phyloP scores from a whole-genome alignment of 2,329 filamentous ascomycete species.

The Xylariaceae sp. region DNA sequence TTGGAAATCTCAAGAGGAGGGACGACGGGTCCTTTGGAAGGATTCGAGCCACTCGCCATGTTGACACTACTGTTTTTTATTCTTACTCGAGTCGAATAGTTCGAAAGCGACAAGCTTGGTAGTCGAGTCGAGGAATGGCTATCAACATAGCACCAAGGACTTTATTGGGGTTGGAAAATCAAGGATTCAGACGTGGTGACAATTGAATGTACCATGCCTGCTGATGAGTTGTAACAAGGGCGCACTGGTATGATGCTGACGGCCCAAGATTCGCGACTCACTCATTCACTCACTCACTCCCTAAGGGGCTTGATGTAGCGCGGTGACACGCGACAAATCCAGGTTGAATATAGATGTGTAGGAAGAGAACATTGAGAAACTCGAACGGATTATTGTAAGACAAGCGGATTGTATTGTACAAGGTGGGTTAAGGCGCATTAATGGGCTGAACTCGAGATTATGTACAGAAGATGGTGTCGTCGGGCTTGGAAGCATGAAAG shows the following conservation, averaged over 20 bases:
- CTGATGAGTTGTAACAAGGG: background rate
- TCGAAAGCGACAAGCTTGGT: background rate
- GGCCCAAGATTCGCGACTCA: background rate
- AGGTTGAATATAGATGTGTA: background rate
- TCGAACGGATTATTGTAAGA: no score
- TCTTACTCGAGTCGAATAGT: background rate
- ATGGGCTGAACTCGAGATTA: no score
- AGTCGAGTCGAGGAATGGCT: background rate
- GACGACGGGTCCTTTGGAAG: conserved; percentile 30
- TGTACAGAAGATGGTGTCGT: background rate
- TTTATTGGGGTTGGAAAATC: background rate
- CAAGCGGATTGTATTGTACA: no score
- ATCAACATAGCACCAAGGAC: background rate
- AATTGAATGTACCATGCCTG: conserved; percentile 5
- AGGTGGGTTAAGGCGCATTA: no score
- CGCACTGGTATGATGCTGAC: background rate
- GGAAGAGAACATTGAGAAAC: background rate
- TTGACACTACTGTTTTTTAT: background rate
- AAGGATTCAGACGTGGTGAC: background rate
- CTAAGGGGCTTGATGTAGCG: no score
- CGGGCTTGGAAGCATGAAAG: background rate
- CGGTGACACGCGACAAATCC: background rate
- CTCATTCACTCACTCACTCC: background rate
- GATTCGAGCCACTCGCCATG: conserved; percentile 35
- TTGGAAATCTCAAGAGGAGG: conserved; percentile 35